These are phyloP conservation scores for Bodo saltans DNA, from an alignment of 78 protist species.

Conservation along the genomic window DNA sequence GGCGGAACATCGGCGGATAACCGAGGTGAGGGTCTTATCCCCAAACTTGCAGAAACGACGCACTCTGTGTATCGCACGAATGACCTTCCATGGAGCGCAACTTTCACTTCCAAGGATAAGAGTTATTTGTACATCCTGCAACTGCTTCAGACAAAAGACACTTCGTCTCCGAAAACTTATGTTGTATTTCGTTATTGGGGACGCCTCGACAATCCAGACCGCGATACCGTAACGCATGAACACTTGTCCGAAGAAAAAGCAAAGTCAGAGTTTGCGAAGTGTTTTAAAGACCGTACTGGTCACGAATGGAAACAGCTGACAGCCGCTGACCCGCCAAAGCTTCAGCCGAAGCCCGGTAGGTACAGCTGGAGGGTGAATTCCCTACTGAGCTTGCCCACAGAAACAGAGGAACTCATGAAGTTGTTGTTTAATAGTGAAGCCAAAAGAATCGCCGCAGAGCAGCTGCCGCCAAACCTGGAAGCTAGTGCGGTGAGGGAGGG, in stretches of 20 bases:
- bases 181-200: constrained; percentile 17
- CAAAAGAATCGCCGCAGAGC: constrained; percentile 53
- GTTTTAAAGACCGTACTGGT: constrained; percentile 31
- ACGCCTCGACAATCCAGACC: neutral
- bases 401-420: constrained; percentile 56
- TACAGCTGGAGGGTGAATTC: constrained; percentile 12
- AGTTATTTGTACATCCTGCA: constrained; percentile 38
- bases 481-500: constrained; percentile 46
- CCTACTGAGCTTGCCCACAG: constrained; percentile 49
- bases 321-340: neutral
- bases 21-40: no score
- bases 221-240: constrained; percentile 6
- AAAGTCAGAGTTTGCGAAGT: constrained; percentile 20
- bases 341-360: constrained; percentile 12
- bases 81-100: no score
- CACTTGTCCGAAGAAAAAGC: no score
- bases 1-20: no score
- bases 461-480: constrained; percentile 69
- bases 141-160: constrained; percentile 11
- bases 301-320: constrained; percentile 38
- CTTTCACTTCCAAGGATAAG: constrained; percentile 17
- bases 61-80: no score
- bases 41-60: no score
- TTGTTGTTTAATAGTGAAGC: no score
- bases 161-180: neutral